Base-by-base conservation (phyloP, 345 rosid species). In the Hirschfeldia incana region DNA sequence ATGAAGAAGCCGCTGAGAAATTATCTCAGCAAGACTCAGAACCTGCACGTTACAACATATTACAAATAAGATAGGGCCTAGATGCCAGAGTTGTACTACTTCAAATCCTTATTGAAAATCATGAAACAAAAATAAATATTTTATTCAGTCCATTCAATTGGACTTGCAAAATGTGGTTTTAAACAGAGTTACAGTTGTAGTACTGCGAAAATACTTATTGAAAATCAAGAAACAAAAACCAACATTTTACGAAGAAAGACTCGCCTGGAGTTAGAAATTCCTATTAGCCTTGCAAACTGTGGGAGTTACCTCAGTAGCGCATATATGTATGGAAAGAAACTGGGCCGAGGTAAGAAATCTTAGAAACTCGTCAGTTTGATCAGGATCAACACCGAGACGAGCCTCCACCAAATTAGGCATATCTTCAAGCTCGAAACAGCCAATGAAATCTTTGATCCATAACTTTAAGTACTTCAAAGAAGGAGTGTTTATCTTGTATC, bases 301-400 rank as follows among this genome's bases (percentile, higher is more conserved):
- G 5, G 5, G 53, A 51, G 21, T n/a, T 67, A 34, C 37, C 37
- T 34, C 8, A 5, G 11, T 55, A 75, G 78, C 57, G 36, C 10
- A 66, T 1, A 53, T 26, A 33, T 15, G 29, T 5, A 75, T 13
- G 3, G 34, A 6, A 68, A 76, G 68, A 59, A 17, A 42, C 33
- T 32, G 33, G 21, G 42, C 68, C 4, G 73, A 59, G 5, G 79
- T 30, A 68, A 76, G 27, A 57, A 30, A 46, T 59, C 37, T 67
- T 1, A 68, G 42, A 68, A 68, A 29, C 34, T 67, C 16, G 8
- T 0, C 44, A 27, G 10, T 75, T 55, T 51, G 11, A 0, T 12
- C 57, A 6, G 10, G 68, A 12, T 42, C 1, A 60, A 76, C 79
- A 53, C 26, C 59, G 59, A 53, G 59, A n/a, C 59, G 3, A 53